A percentile compares a stretch with the other conserved stretches of the same genome.
Conservation (phyloP, 1,284 basidiomycete species). For the Chiua sp. region DNA sequence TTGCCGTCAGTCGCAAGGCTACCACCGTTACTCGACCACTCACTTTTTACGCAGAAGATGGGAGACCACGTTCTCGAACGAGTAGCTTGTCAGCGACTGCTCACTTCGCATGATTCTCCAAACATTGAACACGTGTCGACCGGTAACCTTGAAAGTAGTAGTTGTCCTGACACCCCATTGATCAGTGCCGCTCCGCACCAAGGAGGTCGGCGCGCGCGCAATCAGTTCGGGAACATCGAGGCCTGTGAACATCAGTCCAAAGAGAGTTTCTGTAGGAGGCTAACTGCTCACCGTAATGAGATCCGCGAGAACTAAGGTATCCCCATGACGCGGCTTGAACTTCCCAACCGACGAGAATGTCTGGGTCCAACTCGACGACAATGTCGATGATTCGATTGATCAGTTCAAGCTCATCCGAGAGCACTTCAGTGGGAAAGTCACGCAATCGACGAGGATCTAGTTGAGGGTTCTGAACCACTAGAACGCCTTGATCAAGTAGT, state of each 20-base stretch:
- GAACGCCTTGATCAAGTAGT: slow-evolving; percentile 59
- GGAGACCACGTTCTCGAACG: slow-evolving; percentile 91
- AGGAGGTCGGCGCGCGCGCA: slow-evolving; percentile 63
- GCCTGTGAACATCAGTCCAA: slow-evolving; percentile 47
- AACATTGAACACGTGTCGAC: slow-evolving; percentile 90
- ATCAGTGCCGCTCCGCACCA: slow-evolving; percentile 50
- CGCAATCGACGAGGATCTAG: slow-evolving; percentile 48
- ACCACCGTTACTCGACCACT: not conserved
- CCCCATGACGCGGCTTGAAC: slow-evolving; percentile 92
- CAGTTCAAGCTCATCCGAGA: slow-evolving; percentile 81
- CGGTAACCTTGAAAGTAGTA: slow-evolving; percentile 85
- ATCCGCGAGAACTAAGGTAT: slow-evolving; percentile 78
- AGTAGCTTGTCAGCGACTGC: slow-evolving; percentile 79
- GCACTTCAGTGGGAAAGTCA: slow-evolving; percentile 56
- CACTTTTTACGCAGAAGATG: slow-evolving; percentile 79
- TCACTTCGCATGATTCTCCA: slow-evolving; percentile 95
- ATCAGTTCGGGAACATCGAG: slow-evolving; percentile 71
- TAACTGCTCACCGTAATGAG: slow-evolving; percentile 56
- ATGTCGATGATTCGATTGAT: slow-evolving; percentile 83
- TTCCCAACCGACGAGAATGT: slow-evolving; percentile 94
- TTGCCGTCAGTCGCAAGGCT: slow-evolving; percentile 3
- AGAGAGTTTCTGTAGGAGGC: not conserved
- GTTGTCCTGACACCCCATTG: slow-evolving; percentile 81
- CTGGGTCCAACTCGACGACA: slow-evolving; percentile 85
- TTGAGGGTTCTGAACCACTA: slow-evolving; percentile 56